Percentiles rank a stretch among this genome's conserved stretches.
Evolutionary conservation across 139 green algal genomes (phyloP).

Genomic region (Haematococcus lacustris): DNA sequence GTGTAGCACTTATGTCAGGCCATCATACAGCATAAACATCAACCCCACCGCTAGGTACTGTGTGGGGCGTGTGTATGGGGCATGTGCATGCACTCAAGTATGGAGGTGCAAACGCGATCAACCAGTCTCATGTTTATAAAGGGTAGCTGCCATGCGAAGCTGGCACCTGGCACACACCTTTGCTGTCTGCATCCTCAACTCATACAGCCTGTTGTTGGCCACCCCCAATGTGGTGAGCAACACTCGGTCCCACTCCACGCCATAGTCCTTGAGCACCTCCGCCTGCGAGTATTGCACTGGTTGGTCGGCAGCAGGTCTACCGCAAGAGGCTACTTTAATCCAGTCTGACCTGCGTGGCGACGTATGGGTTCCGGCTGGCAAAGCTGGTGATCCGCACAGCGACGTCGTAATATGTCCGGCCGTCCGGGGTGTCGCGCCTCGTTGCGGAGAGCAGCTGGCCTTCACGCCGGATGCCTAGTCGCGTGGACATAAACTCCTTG

Average conservation of each 20-base stretch:
- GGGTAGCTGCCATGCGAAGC: background rate
- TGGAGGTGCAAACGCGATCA: too few relatives aligned
- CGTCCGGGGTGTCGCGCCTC: constrained; percentile 21
- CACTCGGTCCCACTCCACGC: constrained; percentile 75
- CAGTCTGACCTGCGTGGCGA: constrained; percentile 44
- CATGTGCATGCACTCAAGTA: too few relatives aligned
- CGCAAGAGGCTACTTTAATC: too few relatives aligned
- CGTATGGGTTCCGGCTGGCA: constrained; percentile 70
- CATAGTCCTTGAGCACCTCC: constrained; percentile 33
- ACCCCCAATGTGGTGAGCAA: constrained; percentile 68
- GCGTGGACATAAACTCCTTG: constrained; percentile 94
- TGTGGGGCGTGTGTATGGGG: too few relatives aligned
- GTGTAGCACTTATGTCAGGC: background rate
- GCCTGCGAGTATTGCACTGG: too few relatives aligned
- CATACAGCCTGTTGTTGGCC: constrained; percentile 78
- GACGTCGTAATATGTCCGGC: constrained; percentile 39
- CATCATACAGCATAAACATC: background rate
- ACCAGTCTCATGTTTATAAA: too few relatives aligned
- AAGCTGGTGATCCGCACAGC: constrained; percentile 60
- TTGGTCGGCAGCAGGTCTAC: too few relatives aligned
- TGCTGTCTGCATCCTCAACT: constrained; percentile 70
- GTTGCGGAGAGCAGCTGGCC: constrained; percentile 26
- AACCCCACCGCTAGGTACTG: too few relatives aligned
- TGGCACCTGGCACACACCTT: background rate
- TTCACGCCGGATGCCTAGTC: constrained; percentile 57